Evolutionary conservation across 108 stramenopile genomes (phyloP).

Genomic region (Fistulifera pelliculosa): DNA sequence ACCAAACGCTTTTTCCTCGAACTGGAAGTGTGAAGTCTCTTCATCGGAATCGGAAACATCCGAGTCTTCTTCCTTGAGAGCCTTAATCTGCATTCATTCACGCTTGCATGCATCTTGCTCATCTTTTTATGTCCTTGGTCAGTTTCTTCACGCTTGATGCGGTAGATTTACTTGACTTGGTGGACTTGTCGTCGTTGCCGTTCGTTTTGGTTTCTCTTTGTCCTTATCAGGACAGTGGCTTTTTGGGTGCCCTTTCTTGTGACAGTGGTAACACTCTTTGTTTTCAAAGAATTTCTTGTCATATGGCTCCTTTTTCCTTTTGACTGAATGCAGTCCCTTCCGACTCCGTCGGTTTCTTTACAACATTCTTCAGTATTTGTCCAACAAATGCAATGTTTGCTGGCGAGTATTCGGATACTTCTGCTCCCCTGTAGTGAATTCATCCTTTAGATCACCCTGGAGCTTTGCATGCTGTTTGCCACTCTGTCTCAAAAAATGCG

Average conservation of each 20-base stretch:
- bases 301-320: background rate
- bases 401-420: constrained; percentile 3
- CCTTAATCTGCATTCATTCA: background rate
- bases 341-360: background rate
- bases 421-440: constrained; percentile 9
- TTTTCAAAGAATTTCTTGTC: constrained; percentile 9
- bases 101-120: background rate
- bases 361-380: constrained; percentile 7
- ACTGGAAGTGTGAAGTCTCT: constrained; percentile 13
- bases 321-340: constrained; percentile 7
- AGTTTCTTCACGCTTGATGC: background rate
- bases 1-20: background rate
- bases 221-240: background rate
- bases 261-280: constrained; percentile 1
- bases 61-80: background rate
- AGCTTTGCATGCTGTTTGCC: constrained; percentile 8
- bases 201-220: background rate
- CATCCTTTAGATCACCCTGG: constrained; percentile 8
- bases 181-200: background rate
- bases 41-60: background rate
- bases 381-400: constrained; percentile 3
- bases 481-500: constrained; percentile 11
- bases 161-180: background rate
- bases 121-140: background rate
- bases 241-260: constrained; percentile 4